Conservation (phyloP, 2,329 filamentous ascomycete species). For the Dactylonectria macrodidyma region DNA sequence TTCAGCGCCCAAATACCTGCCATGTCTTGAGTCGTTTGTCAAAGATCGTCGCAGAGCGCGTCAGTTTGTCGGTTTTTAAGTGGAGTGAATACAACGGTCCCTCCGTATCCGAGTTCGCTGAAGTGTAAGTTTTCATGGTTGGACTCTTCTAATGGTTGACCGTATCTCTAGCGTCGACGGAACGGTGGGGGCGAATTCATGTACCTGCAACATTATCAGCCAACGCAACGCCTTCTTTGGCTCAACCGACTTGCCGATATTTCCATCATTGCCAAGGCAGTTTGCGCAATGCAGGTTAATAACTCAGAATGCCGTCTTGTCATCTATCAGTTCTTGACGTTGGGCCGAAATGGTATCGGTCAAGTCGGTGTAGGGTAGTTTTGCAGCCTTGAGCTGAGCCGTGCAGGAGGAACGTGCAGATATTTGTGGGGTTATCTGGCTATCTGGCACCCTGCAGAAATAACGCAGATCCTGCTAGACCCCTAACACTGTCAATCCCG, state of each 20-base stretch:
- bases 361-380: not conserved
- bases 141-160: not conserved
- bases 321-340: not conserved
- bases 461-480: not conserved
- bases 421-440: not conserved
- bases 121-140: not conserved
- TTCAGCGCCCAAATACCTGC: not conserved
- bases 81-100: not conserved
- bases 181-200: not conserved
- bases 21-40: not conserved
- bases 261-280: not conserved
- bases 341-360: not conserved
- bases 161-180: not conserved
- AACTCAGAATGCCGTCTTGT: not conserved
- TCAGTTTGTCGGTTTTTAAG: not conserved
- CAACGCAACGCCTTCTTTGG: not conserved
- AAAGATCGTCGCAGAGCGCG: constrained; percentile 3
- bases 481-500: not conserved
- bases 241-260: not conserved
- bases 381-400: not conserved
- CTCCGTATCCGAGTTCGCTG: not conserved
- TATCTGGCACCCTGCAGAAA: not conserved
- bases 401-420: not conserved
- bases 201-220: not conserved
- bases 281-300: not conserved